Evolutionary conservation across 2,329 filamentous ascomycete genomes (phyloP), one percentile per base, ranked within the genome.

Genomic region (Phaeosphaeria sp.): DNA sequence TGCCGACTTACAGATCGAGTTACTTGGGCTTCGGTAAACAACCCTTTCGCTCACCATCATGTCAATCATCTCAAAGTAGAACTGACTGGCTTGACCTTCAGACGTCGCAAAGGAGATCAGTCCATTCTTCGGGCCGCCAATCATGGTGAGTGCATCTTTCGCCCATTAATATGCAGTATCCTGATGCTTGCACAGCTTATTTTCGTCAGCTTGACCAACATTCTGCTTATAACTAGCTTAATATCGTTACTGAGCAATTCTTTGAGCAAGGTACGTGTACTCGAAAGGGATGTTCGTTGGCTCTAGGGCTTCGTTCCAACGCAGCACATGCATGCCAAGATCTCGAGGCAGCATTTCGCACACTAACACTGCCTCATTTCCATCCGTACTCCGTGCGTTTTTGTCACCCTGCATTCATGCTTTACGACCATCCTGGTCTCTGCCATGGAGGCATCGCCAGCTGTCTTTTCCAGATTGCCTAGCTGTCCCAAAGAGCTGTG

Each of bases 171-270:
- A 30, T 50, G 36, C 57, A 27, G 51, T 67, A 58, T 66, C 65
- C 75, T 77, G 65, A 78, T 60, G 15, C 42, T 18, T 43, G 41
- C 33, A 54, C 58, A 81, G 84, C 82, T 92, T 61, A 82, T 92
- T 49, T 94, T 94, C 76, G 85, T 94, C 61, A 90, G 85, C 22
- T 81, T 94, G 69, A 92, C 90, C 44, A 90, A 90, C 56, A 91
- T 94, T 66, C 81, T 95, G 7, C 83, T 95, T 30, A 90, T 92
- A 78, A 91, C 91, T 50, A 91, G 89, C 20, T 79, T 93, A 63
- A 93, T 91, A 39, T 89, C 89, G 82, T 88, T 93, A 79, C 82
- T 93, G 56, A 90, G 88, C 69, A 92, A 92, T 79, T 91, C 87
- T 72, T 89, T 93, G 55, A 82, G 80, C 67, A 85, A 83, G 80